Base-by-base conservation (phyloP, 2,329 filamentous ascomycete genomes). In the Graphiopsis chlorocephala region DNA sequence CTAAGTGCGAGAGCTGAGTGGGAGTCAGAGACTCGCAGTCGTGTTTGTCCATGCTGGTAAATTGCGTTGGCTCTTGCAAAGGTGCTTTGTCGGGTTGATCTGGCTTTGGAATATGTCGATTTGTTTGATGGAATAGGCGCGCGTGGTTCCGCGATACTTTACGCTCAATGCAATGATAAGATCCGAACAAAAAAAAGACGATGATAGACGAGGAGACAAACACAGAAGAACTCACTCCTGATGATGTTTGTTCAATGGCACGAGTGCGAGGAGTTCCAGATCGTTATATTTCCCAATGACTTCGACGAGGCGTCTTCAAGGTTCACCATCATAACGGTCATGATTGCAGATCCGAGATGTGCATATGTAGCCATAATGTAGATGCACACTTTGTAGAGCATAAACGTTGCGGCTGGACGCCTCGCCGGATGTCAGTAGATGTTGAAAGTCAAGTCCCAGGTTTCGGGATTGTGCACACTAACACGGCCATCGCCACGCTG, bases 21-120 rank as follows among this genome's bases (percentile, higher is more conserved):
- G 68, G 68, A 56, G 68, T 70, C 65, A 68, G 70, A 53, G 71
- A 68, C 66, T 77, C 75, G 17, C 73, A 63, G 61, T 76, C 74
- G 63, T 71, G 73, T 59, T 73, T 71, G 63, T 67, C 65, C 70
- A 72, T 72, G 53, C 31, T 28, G 61, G 20, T 29, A 33, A 11
- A 3, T 45, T 11, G 38, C 38, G n/a, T 45, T 20, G 38, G 38
- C 8, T 6, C 38, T 42, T 10, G n/a, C 8, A 8, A n/a, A n/a
- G n/a, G n/a, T n/a, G n/a, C n/a, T 11, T n/a, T 20, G 38, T 20
- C n/a, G n/a, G n/a, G 12, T 45, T 4, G n/a, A 11, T 20, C n/a
- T 23, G 7, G 38, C 2, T 11, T 45, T 45, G 17, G n/a, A 23
- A 45, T 8, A 10, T 20, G 38, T 23, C n/a, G n/a, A 10, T 2